Evolutionary conservation across 164 flowering plant species (phyloP), one percentile per base, ranked within the genome.

Genomic region (Vitis rotundifolia): DNA sequence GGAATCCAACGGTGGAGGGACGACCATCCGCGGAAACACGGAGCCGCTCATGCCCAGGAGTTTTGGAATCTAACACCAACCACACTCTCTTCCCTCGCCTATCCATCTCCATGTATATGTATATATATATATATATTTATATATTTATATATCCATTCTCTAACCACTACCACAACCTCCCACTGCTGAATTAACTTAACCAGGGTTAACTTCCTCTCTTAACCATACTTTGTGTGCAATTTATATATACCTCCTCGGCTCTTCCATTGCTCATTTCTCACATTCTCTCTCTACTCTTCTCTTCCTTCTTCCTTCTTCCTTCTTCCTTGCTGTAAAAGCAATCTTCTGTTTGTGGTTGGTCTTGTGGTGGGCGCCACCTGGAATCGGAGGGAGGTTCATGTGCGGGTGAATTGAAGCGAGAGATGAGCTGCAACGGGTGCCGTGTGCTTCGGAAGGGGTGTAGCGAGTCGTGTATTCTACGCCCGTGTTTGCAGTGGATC

Each of bases 41-140:
- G 90, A 88, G 91, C 93, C 98, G 98, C 89, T 84, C 77, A 64
- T 73, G 79, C 97, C 97, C 85, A 85, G 69, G 73, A 75, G 78
- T 37, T 71, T 91, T 79, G 93, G 93, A 88, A 88, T 86, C 82
- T 70, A 72, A 77, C 69, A 49, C 73, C 9, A 57, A 58, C 64
- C 13, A 44, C 67, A 19, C 22, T 29, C 74, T 19, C 50, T 61
- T 49, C 26, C 56, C 56, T 67, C 53, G 51, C 63, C 44, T 3
- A 3, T 37, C 44, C 44, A 37, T 37, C 44, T 37, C 44, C 44
- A 37, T 6, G 7, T 37, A 37, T 6, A 37, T 37, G 7, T 37
- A 37, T 5, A 37, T 37, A 37, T 37, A 37, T 37, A 29, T 29
- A 29, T 29, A 29, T 29, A 29, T 29, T 2, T 29, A 29, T 29